Evolutionary conservation across 331 rosid species (phyloP).

Genomic region (Quercus lobata): DNA sequence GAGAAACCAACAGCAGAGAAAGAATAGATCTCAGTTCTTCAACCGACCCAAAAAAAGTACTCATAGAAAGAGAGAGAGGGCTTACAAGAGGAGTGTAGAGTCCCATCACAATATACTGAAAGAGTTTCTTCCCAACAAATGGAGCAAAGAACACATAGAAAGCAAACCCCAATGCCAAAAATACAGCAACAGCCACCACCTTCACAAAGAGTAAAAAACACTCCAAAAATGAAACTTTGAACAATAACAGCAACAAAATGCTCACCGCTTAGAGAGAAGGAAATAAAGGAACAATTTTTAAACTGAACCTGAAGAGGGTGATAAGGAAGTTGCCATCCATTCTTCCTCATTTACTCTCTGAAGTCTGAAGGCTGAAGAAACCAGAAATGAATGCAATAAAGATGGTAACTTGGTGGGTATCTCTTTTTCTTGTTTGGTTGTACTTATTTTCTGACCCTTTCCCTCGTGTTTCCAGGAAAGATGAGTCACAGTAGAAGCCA

Average conservation of each 20-base stretch:
- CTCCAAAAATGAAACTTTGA: not conserved
- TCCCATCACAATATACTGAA: constrained; percentile 78
- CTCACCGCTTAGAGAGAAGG: not conserved
- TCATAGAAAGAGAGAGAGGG: constrained; percentile 15
- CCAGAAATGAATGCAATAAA: constrained; percentile 16
- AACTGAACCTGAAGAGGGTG: constrained; percentile 88
- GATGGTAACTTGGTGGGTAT: constrained; percentile 10
- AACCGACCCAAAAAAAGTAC: constrained; percentile 9
- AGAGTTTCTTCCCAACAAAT: constrained; percentile 79
- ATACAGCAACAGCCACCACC: constrained; percentile 99
- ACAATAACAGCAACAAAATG: constrained; percentile 2
- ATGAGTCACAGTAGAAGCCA: constrained; percentile 38
- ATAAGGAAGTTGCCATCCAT: constrained; percentile 97
- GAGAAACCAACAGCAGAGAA: constrained; percentile 25
- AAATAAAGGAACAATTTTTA: constrained; percentile 2
- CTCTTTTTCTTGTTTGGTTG: not conserved
- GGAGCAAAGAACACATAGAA: constrained; percentile 98
- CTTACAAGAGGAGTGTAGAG: constrained; percentile 92
- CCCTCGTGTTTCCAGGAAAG: constrained; percentile 32
- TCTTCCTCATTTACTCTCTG: constrained; percentile 68
- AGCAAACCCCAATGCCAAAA: constrained; percentile 94
- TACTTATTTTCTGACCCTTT: constrained; percentile 25
- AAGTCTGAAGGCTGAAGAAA: constrained; percentile 23
- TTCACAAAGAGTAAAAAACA: constrained; percentile 14
- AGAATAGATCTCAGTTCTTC: constrained; percentile 53